Evolutionary conservation across 2,329 filamentous ascomycete genomes (phyloP).

Genomic region (Pseudocercospora macadamiae): DNA sequence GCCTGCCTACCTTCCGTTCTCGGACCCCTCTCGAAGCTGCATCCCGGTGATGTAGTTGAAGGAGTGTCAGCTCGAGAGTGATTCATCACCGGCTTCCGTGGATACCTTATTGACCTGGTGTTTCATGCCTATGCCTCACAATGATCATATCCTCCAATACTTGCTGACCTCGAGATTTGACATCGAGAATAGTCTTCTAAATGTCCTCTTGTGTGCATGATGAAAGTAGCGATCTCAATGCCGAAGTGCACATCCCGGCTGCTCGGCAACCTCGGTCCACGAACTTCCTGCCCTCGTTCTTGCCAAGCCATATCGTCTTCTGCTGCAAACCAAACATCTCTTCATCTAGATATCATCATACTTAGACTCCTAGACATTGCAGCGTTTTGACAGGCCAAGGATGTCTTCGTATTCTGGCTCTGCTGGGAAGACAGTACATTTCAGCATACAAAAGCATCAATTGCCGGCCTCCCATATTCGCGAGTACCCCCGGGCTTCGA

Average conservation of each 20-base stretch:
- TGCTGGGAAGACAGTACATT: conserved; percentile 42
- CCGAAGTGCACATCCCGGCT: not conserved
- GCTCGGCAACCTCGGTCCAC: conserved; percentile 12
- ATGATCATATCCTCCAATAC: no score
- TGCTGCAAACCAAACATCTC: not conserved
- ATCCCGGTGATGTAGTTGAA: not conserved
- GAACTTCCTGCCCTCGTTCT: not conserved
- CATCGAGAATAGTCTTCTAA: no score
- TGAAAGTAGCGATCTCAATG: not conserved
- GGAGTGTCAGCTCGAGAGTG: not conserved
- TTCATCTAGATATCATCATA: not conserved
- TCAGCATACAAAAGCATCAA: conserved; percentile 72
- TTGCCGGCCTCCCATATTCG: conserved; percentile 77
- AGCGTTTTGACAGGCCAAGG: not conserved
- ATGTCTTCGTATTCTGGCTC: conserved; percentile 22
- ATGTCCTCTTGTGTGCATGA: no score
- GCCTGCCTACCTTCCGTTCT: not conserved
- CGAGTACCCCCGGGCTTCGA: conserved; percentile 75
- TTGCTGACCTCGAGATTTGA: no score
- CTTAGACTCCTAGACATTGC: not conserved
- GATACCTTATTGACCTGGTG: no score
- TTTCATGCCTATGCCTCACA: no score
- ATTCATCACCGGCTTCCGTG: no score
- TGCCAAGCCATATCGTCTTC: conserved; percentile 1
- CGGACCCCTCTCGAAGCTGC: not conserved